Percentiles rank a stretch among this genome's conserved stretches.
Conservation (phyloP, 805 yeast genomes). For the Candida argentea region DNA sequence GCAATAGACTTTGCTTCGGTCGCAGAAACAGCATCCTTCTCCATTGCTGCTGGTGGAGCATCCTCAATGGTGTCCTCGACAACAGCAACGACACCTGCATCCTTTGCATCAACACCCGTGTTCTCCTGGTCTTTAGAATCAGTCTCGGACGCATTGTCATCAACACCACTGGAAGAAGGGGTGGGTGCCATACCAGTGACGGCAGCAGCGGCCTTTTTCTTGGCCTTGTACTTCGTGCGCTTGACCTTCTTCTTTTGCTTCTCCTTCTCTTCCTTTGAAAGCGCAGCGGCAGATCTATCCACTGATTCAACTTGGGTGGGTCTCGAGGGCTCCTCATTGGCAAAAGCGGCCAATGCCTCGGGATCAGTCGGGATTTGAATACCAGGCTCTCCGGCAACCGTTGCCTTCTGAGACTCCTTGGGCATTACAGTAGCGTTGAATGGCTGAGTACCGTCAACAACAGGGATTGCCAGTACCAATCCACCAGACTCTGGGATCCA, state of each 20-base stretch:
- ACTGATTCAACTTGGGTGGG: constrained; percentile 36
- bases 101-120: constrained; percentile 7
- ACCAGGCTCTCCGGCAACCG: constrained; percentile 63
- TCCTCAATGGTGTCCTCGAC: constrained; percentile 1
- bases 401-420: constrained; percentile 30
- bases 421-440: constrained; percentile 34
- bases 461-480: constrained; percentile 8
- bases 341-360: constrained; percentile 56
- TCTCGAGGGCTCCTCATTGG: too few relatives aligned
- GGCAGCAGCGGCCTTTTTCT: constrained; percentile 19
- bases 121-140: constrained; percentile 7
- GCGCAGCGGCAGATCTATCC: constrained; percentile 36
- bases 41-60: constrained; percentile 1
- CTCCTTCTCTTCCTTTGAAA: constrained; percentile 26
- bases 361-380: constrained; percentile 55
- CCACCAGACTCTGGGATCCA: constrained; percentile 26
- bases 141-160: constrained; percentile 2
- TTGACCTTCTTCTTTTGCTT: constrained; percentile 35
- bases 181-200: constrained; percentile 4
- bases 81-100: constrained; percentile 5
- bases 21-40: neutral
- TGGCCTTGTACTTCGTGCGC: constrained; percentile 32
- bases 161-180: constrained; percentile 1
- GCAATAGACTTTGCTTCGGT: constrained; percentile 5
- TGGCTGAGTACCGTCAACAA: constrained; percentile 6